Evolutionary conservation across 805 yeast species (phyloP), one percentile per base, ranked within the genome.

Genomic region (Yamadazyma paraphyllophila): DNA sequence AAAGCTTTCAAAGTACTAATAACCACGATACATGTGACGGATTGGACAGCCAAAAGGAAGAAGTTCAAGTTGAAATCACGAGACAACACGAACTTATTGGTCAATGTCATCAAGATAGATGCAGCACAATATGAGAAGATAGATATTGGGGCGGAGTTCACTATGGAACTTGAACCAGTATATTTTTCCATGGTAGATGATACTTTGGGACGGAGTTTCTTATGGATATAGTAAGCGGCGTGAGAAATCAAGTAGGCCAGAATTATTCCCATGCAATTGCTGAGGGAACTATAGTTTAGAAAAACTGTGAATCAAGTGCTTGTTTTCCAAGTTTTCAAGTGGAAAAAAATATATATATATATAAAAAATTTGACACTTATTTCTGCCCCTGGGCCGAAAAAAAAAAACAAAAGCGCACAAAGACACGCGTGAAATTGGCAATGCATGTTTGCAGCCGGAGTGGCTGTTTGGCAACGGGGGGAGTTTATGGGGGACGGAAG

Each of bases 51-150:
- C 65, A 94, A 74, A 61, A 92, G 76, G 59, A 94, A 83, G 62
- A 90, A 90, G 76, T 90, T 90, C 79, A 94, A 80, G 64, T 84
- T 77, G 64, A 86, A 81, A 25, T 77, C 71, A 25, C 86, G 89
- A 17, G 87, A 79, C 48, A 94, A 85, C 48, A 94, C 98, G 63
- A 83, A 92, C 72, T 94, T 94, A 78, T 94, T 94, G 49, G 98
- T 91, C 51, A 91, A 90, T 26, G 99, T 94, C 99, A 94, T 94
- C 65, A 94, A 73, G 56, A 94, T 94, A 17, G 99, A 94, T 16
- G 99, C 88, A 45, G 78, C 75, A 77, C 99, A 94, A 81, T 94
- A 94, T 31, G 86, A 78, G 48, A 83, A 62, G 57, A 88, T 87
- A 41, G 96, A 85, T 47, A 86, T 60, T 9, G 84, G 83, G 7